phyloP scores from a whole-genome alignment of 2,329 filamentous ascomycete genomes.

The Achaetomium macrosporum region DNA sequence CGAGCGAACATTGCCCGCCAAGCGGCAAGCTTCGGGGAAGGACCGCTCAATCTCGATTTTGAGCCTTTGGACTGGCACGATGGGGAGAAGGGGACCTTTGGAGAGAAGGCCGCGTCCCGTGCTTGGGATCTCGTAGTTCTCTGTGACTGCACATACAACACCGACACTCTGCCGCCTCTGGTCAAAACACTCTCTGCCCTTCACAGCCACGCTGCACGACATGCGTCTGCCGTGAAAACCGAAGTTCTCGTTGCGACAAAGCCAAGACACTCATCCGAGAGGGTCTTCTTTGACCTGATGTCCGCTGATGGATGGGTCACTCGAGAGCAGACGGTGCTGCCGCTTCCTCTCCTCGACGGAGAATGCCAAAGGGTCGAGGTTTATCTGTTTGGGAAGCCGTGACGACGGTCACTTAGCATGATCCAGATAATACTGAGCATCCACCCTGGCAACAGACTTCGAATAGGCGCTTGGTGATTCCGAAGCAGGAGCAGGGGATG shows the following conservation, averaged over 20 bases:
- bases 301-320: constrained; percentile 40
- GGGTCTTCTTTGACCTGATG: constrained; percentile 44
- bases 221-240: constrained; percentile 21
- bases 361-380: constrained; percentile 45
- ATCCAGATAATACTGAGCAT: background rate
- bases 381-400: constrained; percentile 42
- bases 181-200: constrained; percentile 48
- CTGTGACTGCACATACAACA: constrained; percentile 58
- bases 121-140: constrained; percentile 50
- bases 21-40: constrained; percentile 16
- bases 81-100: constrained; percentile 41
- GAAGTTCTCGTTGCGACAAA: constrained; percentile 51
- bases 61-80: constrained; percentile 55
- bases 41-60: constrained; percentile 35
- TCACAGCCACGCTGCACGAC: constrained; percentile 29
- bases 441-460: no score
- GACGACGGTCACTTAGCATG: background rate
- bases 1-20: constrained; percentile 40
- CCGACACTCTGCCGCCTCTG: constrained; percentile 48
- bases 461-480: no score
- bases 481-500: no score
- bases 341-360: constrained; percentile 41
- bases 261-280: constrained; percentile 49
- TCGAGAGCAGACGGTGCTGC: constrained; percentile 36
- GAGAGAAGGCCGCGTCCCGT: constrained; percentile 32